Conservation (phyloP, 202 grass and related monocot genomes). For the Panicum virgatum region DNA sequence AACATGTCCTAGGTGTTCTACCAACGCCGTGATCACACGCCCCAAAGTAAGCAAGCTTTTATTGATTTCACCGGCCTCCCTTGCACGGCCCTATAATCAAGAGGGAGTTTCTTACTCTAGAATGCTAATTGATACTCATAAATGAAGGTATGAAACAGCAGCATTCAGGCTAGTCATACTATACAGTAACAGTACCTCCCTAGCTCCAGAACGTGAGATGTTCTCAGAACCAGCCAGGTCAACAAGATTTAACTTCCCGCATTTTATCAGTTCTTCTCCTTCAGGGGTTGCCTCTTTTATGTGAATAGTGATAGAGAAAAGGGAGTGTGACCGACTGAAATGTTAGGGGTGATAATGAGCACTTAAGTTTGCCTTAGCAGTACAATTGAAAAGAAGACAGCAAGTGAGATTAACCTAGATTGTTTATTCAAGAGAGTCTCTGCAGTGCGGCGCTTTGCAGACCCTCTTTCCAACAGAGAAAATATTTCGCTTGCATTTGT, state of each 20-base stretch:
- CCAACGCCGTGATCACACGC: conserved; percentile 92
- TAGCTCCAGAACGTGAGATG: conserved; percentile 93
- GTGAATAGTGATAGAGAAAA: conserved; percentile 98
- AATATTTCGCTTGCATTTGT: conserved; percentile 90
- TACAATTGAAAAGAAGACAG: conserved; percentile 1
- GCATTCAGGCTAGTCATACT: conserved; percentile 1
- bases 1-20: conserved; percentile 95
- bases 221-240: conserved; percentile 97
- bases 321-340: conserved; percentile 96
- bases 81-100: conserved; percentile 78
- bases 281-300: conserved; percentile 99
- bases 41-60: conserved; percentile 98
- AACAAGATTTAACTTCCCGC: conserved; percentile 93
- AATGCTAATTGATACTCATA: background rate
- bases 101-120: conserved; percentile 16
- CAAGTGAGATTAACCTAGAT: conserved; percentile 61
- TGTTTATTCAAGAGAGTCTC: conserved; percentile 98
- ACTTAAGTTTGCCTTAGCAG: background rate
- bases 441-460: conserved; percentile 89
- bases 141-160: conserved; percentile 1
- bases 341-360: conserved; percentile 16
- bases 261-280: conserved; percentile 98
- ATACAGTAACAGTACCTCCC: conserved; percentile 77
- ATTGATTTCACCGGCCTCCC: conserved; percentile 98
- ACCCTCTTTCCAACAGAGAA: conserved; percentile 91